phyloP scores from a whole-genome alignment of 305 asterid species.

The Petunia hybrid region DNA sequence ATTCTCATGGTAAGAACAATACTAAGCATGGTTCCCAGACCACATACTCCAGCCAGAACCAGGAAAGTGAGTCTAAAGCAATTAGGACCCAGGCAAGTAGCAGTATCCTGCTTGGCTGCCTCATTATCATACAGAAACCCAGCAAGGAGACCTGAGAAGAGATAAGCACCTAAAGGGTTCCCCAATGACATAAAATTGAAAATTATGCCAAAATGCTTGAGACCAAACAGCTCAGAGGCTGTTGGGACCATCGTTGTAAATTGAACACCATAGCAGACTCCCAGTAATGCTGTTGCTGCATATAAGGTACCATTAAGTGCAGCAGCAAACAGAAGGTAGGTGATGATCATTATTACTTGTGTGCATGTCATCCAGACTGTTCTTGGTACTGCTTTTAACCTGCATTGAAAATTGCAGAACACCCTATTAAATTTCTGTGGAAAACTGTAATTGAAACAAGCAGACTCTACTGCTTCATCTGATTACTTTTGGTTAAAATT shows the following conservation, averaged over 20 bases:
- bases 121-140: slow-evolving; percentile 67
- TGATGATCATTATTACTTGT: slow-evolving; percentile 62
- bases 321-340: slow-evolving; percentile 69
- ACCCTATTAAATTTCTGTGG: slow-evolving; percentile 22
- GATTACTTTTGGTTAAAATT: not conserved
- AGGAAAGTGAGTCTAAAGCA: slow-evolving; percentile 71
- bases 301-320: slow-evolving; percentile 55
- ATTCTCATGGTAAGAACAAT: slow-evolving; percentile 60
- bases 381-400: slow-evolving; percentile 66
- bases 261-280: slow-evolving; percentile 74
- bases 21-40: slow-evolving; percentile 57
- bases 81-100: slow-evolving; percentile 68
- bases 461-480: slow-evolving; percentile 1
- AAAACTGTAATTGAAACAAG: not conserved
- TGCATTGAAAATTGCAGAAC: slow-evolving; percentile 39
- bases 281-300: slow-evolving; percentile 64
- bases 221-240: slow-evolving; percentile 76
- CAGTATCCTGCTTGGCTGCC: slow-evolving; percentile 62
- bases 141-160: slow-evolving; percentile 77
- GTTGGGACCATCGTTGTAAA: slow-evolving; percentile 69
- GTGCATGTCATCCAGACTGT: slow-evolving; percentile 67
- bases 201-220: slow-evolving; percentile 69
- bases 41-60: slow-evolving; percentile 66
- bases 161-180: slow-evolving; percentile 71
- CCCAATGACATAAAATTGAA: slow-evolving; percentile 68